Conservation (phyloP, 805 yeast species). For the Saturnispora serradocipensis region DNA sequence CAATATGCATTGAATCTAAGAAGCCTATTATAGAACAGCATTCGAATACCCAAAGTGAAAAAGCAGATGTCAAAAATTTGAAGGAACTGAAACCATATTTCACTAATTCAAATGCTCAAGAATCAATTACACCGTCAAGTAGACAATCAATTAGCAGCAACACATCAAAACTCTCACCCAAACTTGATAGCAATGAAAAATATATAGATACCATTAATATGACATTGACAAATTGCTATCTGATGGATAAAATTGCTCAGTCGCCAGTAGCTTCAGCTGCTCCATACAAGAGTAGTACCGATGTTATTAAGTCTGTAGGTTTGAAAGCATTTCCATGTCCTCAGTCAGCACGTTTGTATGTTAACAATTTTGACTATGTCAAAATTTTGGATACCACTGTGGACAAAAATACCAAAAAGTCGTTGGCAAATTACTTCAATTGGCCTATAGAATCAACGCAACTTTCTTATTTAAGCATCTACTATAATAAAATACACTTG, state of each 20-base stretch:
- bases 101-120: not conserved
- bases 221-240: not conserved
- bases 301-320: slow-evolving; percentile 5
- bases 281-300: slow-evolving; percentile 7
- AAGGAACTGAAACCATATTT: not conserved
- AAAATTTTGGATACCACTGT: slow-evolving; percentile 23
- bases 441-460: slow-evolving; percentile 26
- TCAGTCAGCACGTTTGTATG: not conserved
- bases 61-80: not conserved
- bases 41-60: not conserved
- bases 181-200: not conserved
- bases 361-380: slow-evolving; percentile 20
- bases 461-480: slow-evolving; percentile 25
- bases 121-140: not conserved
- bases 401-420: slow-evolving; percentile 18
- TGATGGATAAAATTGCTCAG: not conserved
- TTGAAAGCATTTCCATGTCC: slow-evolving; percentile 7
- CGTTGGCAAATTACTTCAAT: slow-evolving; percentile 24
- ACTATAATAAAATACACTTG: slow-evolving; percentile 28
- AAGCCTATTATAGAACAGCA: not conserved
- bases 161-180: not conserved
- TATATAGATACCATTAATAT: slow-evolving; percentile 6
- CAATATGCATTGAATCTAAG: not conserved
- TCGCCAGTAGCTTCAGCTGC: not conserved
- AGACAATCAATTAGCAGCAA: not conserved